A percentile compares a stretch with the other conserved stretches of the same genome.
These are phyloP conservation scores for Pinus tabuliformis DNA, from an alignment of 75 land plant genomes.

Conservation along the genomic window DNA sequence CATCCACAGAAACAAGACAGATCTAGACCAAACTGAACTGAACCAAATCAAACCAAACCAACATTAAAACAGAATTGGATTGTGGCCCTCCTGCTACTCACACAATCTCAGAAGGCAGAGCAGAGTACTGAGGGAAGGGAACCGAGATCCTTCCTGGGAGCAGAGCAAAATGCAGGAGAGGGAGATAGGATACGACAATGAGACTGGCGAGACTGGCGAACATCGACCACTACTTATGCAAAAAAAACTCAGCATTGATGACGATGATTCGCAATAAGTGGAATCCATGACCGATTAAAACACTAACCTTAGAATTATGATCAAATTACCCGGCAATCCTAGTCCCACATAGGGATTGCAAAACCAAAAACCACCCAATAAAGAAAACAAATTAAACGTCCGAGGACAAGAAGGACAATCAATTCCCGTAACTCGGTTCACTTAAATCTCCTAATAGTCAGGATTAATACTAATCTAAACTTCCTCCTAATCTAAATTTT, in stretches of 20 bases:
- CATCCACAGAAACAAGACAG: neutral
- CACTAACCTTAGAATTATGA: neutral
- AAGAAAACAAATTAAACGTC: neutral
- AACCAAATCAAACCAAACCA: neutral
- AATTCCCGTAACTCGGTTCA: neutral
- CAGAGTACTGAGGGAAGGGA: neutral
- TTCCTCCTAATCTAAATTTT: too few species aligned
- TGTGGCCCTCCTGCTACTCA: too few species aligned
- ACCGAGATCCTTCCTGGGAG: neutral
- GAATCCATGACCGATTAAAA: neutral
- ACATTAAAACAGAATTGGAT: neutral
- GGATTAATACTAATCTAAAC: neutral
- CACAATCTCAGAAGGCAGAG: neutral
- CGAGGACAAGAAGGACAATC: neutral
- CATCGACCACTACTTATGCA: slow-evolving; percentile 2
- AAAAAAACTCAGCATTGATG: neutral
- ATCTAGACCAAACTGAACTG: neutral
- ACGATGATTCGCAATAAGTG: neutral
- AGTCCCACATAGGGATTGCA: neutral
- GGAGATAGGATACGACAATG: neutral
- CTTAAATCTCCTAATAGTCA: neutral
- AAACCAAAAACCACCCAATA: neutral
- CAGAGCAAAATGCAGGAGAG: neutral
- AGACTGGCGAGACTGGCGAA: neutral
- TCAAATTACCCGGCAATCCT: neutral